Conservation (phyloP, 768 basidiomycete genomes). For the Hortiboletus campestris region DNA sequence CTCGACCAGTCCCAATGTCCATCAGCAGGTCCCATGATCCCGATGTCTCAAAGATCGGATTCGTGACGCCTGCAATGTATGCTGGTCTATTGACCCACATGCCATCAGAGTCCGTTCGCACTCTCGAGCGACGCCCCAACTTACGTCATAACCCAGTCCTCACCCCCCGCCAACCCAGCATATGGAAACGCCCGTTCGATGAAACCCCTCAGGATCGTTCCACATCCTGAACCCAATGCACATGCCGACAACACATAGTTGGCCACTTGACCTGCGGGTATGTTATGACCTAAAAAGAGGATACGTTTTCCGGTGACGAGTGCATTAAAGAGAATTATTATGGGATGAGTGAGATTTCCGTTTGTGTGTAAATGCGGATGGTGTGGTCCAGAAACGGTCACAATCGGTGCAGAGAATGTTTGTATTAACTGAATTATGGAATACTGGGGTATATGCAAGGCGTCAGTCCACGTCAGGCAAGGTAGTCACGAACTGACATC, state of each 20-base stretch:
- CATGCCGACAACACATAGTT: constrained; percentile 92
- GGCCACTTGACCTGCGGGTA: constrained; percentile 88
- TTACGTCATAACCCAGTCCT: constrained; percentile 88
- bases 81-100: constrained; percentile 58
- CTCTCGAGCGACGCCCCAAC: constrained; percentile 27
- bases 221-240: constrained; percentile 89
- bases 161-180: constrained; percentile 82
- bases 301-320: constrained; percentile 94
- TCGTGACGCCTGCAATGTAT: constrained; percentile 95
- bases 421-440: constrained; percentile 89
- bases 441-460: constrained; percentile 52
- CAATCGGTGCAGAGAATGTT: constrained; percentile 64
- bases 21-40: constrained; percentile 92
- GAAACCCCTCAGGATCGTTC: constrained; percentile 78
- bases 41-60: constrained; percentile 90
- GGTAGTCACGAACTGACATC: constrained; percentile 60
- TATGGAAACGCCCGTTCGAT: constrained; percentile 94
- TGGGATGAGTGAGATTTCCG: constrained; percentile 86
- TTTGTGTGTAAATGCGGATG: constrained; percentile 95
- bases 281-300: constrained; percentile 88
- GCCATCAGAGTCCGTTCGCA: constrained; percentile 2
- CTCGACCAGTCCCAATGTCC: constrained; percentile 83
- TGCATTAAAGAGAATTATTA: constrained; percentile 95
- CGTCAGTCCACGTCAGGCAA: constrained; percentile 10
- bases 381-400: constrained; percentile 64